phyloP scores from a whole-genome alignment of 2,329 filamentous ascomycete genomes.

The Ophiocordyceps camponoti-leonardi region DNA sequence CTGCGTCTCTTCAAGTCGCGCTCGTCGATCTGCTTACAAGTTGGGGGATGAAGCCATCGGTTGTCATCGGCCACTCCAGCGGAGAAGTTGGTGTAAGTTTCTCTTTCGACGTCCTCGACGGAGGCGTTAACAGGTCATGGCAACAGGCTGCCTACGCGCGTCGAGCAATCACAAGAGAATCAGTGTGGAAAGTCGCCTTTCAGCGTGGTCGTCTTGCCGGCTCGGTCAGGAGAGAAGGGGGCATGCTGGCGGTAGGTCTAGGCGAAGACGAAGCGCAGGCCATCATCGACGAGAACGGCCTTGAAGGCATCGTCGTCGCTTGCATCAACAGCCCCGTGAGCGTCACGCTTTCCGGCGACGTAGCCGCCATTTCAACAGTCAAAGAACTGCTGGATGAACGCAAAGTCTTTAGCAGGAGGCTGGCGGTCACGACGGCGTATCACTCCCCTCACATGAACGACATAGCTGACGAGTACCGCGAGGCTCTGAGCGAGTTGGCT shows the following conservation, averaged over 20 bases:
- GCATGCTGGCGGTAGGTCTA: conserved; percentile 13
- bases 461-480: conserved; percentile 22
- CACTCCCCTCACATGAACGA: conserved; percentile 7
- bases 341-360: conserved; percentile 8
- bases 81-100: conserved; percentile 20
- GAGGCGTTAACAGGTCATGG: conserved; percentile 13
- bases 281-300: conserved; percentile 1
- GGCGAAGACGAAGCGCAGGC: background rate
- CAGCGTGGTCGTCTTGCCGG: background rate
- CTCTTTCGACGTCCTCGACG: background rate
- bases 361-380: background rate
- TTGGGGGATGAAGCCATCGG: conserved; percentile 17
- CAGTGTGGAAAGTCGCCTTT: conserved; percentile 6
- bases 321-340: conserved; percentile 10
- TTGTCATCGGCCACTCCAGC: conserved; percentile 22
- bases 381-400: background rate
- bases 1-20: conserved; percentile 22
- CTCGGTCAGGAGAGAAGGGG: conserved; percentile 2
- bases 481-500: conserved; percentile 5
- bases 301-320: conserved; percentile 4
- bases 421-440: conserved; percentile 6
- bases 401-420: conserved; percentile 7
- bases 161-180: background rate
- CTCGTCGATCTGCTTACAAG: conserved; percentile 16
- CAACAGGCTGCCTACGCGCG: background rate